These are phyloP conservation scores for Pinguiococcus pyrenoidosus DNA, from an alignment of 108 stramenopile genomes.

Conservation along the genomic window DNA sequence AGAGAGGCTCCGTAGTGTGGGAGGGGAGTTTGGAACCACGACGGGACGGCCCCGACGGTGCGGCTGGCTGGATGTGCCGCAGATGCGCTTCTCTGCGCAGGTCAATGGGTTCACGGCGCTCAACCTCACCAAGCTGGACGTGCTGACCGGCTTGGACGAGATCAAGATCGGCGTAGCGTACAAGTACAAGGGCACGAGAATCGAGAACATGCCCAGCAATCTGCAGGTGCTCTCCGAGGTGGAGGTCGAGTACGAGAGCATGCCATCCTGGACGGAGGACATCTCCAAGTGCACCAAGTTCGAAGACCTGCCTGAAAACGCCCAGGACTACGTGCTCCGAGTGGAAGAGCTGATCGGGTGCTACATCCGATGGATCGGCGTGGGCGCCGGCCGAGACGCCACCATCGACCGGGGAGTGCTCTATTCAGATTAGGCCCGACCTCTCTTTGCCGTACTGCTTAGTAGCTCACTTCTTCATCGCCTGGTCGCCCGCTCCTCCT, in stretches of 20 bases:
- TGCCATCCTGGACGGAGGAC: constrained; percentile 91
- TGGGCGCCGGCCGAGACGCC: constrained; percentile 71
- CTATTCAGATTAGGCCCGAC: no score
- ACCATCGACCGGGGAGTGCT: constrained; percentile 37
- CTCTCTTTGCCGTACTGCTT: no score
- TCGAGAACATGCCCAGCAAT: constrained; percentile 77
- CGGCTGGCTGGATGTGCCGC: constrained; percentile 95
- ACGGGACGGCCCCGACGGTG: constrained; percentile 44
- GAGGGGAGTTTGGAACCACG: constrained; percentile 93
- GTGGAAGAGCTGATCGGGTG: constrained; percentile 61
- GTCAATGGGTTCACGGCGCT: constrained; percentile 91
- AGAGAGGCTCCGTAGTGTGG: constrained; percentile 62
- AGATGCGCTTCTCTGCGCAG: constrained; percentile 76
- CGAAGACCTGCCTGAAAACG: constrained; percentile 82
- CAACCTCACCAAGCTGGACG: constrained; percentile 97
- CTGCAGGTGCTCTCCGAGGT: constrained; percentile 61
- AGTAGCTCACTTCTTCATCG: no score
- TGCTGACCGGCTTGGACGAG: constrained; percentile 72
- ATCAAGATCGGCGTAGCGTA: constrained; percentile 52
- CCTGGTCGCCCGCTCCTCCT: no score
- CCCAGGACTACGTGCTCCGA: constrained; percentile 62
- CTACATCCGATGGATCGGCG: constrained; percentile 93
- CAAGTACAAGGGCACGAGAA: constrained; percentile 65
- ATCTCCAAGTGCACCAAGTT: constrained; percentile 64
- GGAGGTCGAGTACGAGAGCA: constrained; percentile 80